Base-by-base conservation (phyloP, 78 protist species). In the Speleostelium caveatum region DNA sequence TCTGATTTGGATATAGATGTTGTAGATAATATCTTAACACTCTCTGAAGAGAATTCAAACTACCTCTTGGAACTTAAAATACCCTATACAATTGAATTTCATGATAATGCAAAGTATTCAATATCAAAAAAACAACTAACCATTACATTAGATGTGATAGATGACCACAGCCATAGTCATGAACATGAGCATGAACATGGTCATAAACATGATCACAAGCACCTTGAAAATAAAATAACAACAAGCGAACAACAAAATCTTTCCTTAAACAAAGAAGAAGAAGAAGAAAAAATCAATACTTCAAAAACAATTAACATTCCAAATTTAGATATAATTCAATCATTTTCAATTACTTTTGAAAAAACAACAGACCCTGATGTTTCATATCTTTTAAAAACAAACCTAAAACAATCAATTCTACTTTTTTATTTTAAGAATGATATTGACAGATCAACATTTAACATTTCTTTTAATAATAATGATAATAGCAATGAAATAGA, bases 61-160 rank as follows among this genome's bases (percentile, higher is more conserved):
- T 36, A 65, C 39, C 17, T 2, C 6, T 8, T n/a, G 17, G 28
- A 32, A 10, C n/a, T 39, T 67, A 5, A 3, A 17, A 42, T 28
- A 33, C 4, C 12, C 21, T 3, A 67, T 67, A 38, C 45, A 67
- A 16, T n/a, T n/a, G 53, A 45, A 45, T 10, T 14, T 14, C 53
- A 45, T 45, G n/a, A 45, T 14, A 10, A 45, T 45, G 75, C 87
- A 21, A 63, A 78, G 39, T 78, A 51, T 66, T 65, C 45, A n/a
- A 78, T 65, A 36, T 30, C 5, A 33, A 65, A 66, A 33, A 78
- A 76, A 36, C 24, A 39, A 21, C 39, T 78, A 36, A 30, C 26
- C 21, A 33, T 78, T 16, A 78, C 21, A 16, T 7, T 53, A 49
- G 32, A 33, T 1, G 87, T 78, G 22, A 35, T 49, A 39, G 32